Evolutionary conservation across 176 grass and related monocot genomes (phyloP), one percentile per base, ranked within the genome.

Genomic region (Thinopyrum elongatum): DNA sequence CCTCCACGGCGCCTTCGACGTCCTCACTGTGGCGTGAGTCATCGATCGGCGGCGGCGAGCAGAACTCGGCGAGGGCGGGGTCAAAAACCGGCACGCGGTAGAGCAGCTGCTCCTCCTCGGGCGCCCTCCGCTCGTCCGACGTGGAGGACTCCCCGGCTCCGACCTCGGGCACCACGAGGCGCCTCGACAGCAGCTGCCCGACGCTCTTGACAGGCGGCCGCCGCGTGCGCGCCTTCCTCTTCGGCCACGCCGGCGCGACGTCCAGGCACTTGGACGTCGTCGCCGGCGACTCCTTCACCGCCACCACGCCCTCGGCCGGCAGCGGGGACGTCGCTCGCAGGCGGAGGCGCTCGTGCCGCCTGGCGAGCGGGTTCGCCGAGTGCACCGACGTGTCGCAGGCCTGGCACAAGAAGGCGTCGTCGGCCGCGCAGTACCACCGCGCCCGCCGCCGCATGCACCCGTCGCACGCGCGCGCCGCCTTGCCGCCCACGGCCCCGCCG

Each of bases 371-470:
- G 59, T 98, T 95, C 13, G 92, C 96, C 22, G 93, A 94, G 90
- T 98, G 96, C 83, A 98, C 96, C 10, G 93, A 94, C 33, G 90
- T 79, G 86, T 98, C 96, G 66, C 96, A 98, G 3, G 49, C 76
- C 90, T 92, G 96, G 84, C 96, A 98, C 21, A 98, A 86, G 86
- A 98, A 98, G 2, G 93, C 96, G 60, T 95, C 92, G 78, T 98
- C 94, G 0, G 96, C 94, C 8, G 86, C 94, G 83, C 97, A 98
- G 60, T 94, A 98, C 97, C 97, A 98, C 69, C 93, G 92, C 82
- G 94, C 97, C 6, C 97, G 92, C 39, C 90, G 86, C 15, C 92
- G 76, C 35, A 93, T 70, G 88, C 96, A 98, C 3, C 90, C 85
- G 61, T 98, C 92, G 70, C 96, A 98, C 4, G 93, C 90, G 17